Base-by-base conservation (phyloP, 169 alveolate species). In the Cyclospora cayetanensis region DNA sequence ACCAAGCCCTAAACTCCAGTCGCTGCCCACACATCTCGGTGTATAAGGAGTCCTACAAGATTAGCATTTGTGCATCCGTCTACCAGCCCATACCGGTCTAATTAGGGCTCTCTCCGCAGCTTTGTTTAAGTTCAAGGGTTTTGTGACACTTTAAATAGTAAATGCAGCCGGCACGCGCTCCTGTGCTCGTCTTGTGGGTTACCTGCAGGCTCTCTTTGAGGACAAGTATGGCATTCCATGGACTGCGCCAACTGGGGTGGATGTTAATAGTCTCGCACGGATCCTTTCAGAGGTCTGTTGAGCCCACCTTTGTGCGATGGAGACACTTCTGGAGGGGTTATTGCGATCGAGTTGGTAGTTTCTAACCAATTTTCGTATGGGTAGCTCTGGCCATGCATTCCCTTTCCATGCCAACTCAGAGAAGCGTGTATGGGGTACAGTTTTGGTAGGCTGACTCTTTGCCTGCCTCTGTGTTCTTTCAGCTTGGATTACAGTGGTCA, bases 211-310 rank as follows among this genome's bases (percentile, higher is more conserved):
- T 4, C 63, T 74, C n/a, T 74, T 74, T 22, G 85, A 74, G 29
- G 63, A 37, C 20, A 15, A 37, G n/a, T 74, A 74, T 46, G 85
- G 85, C 63, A 74, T 74, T 25, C 85, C 85, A 5, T 74, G 85
- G 85, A 39, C 85, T 20, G 31, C 85, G 5, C 65, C 85, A 4
- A 46, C 39, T 37, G 85, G 85, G n/a, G 41, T 74, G 31, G 85
- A 74, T 27, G 15, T 74, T 53, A 29, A 41, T 1, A 74, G 25
- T 18, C 41, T 74, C 25, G 25, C 53, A 15, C 31, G 39, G 34
- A 74, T 74, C n/a, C 63, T 74, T 18, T 34, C 85, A 3, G 63
- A 41, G 85, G 85, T 74, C 3, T 7, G 46, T 20, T 31, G 43
- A 3, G 11, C 5, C 7, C 7, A 43, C 7, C 31, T 20, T 29